Evolutionary conservation across 164 flowering plant species (phyloP), one percentile per base, ranked within the genome.

Genomic region (Kingdonia uniflora): DNA sequence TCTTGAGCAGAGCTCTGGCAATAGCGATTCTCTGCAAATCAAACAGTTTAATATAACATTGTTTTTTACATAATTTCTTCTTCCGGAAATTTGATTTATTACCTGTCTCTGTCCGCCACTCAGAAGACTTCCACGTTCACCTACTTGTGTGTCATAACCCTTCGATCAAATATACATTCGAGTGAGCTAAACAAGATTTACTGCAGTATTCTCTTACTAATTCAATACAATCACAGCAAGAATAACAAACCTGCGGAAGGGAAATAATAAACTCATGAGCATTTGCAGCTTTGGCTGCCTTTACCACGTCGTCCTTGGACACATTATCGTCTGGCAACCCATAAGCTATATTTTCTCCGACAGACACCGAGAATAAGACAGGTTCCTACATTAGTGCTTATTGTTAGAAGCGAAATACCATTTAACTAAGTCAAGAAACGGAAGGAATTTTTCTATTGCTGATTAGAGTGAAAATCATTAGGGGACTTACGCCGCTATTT

Each of bases 61-160:
- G 26, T 11, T 47, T 20, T 19, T 17, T 16, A 19, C 11, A 19
- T 19, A 11, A 44, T 15, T 22, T 47, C 6, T 47, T 11, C 2
- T 7, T 6, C 3, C 13, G 8, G 25, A 11, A 17, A 20, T 21
- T 47, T 19, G 14, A 20, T 22, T 44, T 20, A 33, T 26, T 79
- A 91, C 98, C 96, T 91, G 98, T 54, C 92, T 79, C 75, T 92
- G 99, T 56, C 96, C 99, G 44, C 97, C 99, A 64, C 96, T 88
- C 59, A 92, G 70, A 38, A 86, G 63, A 51, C 96, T 81, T 65
- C 97, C 99, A 49, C 96, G 94, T 63, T 92, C 99, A 62, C 99
- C 99, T 57, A 88, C 99, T 35, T 71, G 80, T 15, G 99, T 92
- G 69, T 81, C 89, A 66, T 92, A 88, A 49, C 97, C 97, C 97